Base-by-base conservation (phyloP, 768 basidiomycete genomes). In the Tephrocybe sp. region DNA sequence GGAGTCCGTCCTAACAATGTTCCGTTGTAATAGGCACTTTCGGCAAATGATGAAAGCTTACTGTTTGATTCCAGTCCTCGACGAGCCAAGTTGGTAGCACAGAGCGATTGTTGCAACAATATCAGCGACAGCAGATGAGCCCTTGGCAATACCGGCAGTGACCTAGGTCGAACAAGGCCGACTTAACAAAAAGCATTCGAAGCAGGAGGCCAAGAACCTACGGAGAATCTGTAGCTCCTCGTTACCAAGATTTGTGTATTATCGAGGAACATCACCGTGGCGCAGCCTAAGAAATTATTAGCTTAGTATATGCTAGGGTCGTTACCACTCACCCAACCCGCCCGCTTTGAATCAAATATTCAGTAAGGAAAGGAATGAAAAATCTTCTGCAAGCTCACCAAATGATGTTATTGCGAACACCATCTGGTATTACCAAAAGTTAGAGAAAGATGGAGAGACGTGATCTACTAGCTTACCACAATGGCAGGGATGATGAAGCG, bases 131-230 rank as follows among this genome's bases (percentile, higher is more conserved):
- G 70, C 69, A 27, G 64, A 64, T 44, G 69, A 68, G 2, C 68
- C 71, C 48, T 73, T 73, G 1, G 65, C 62, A 5, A 73, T 42
- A 2, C 69, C 71, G 35, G 69, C 68, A 47, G 67, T 65, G 3
- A 71, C 53, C 70, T 72, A 21, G n/a, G n/a, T n/a, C n/a, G n/a
- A n/a, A n/a, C n/a, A 9, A 5, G 21, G 18, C 15, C 31, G 19
- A 30, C 19, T 6, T 32, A 22, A 7, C 42, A 27, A 22, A 24
- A 24, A 22, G 22, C 4, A 19, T 9, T 36, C 11, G 24, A 37
- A 36, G 40, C 19, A 27, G 22, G 25, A 26, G 16, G 19, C 9
- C 19, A 15, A 1, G 28, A 43, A 32, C 60, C 49, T 53, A 57
- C 65, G 16, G 54, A 18, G 34, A 68, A 66, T 16, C 37, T 52